Evolutionary conservation across 2,329 filamentous ascomycete genomes (phyloP).

Genomic region (Aureobasidium sp.): DNA sequence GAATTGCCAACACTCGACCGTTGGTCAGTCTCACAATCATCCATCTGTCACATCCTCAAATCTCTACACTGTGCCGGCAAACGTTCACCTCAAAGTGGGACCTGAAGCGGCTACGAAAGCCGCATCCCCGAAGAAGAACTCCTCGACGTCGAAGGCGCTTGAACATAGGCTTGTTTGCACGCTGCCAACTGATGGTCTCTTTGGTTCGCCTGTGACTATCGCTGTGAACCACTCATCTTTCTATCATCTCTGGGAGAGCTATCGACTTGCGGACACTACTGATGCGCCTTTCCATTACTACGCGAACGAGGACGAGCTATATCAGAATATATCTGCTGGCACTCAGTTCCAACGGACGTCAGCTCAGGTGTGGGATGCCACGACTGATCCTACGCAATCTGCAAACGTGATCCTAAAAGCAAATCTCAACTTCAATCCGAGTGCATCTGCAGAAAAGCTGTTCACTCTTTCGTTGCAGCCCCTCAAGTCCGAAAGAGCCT

Average conservation of each 20-base stretch:
- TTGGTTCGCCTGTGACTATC: background rate
- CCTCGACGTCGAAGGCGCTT: background rate
- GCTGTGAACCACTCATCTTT: background rate
- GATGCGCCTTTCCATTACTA: background rate
- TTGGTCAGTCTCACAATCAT: too few species aligned
- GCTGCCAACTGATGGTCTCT: background rate
- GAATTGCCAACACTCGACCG: background rate
- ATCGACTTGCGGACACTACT: background rate
- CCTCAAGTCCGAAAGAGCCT: constrained; percentile 17
- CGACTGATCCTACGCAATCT: background rate
- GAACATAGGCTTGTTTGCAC: background rate
- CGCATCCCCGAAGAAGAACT: background rate
- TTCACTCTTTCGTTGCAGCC: constrained; percentile 20
- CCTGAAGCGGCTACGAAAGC: background rate
- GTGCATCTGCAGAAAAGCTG: constrained; percentile 9
- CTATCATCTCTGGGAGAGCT: constrained; percentile 8
- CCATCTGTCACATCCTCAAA: background rate
- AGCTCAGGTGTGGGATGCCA: background rate
- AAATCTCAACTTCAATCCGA: background rate
- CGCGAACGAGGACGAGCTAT: background rate
- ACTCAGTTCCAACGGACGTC: background rate
- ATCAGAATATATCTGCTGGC: background rate
- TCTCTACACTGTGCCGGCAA: background rate
- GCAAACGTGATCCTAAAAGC: constrained; percentile 8
- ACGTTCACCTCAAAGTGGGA: background rate